Evolutionary conservation across 495 filamentous ascomycete genomes (phyloP).

Genomic region (Xylaria palmicola): DNA sequence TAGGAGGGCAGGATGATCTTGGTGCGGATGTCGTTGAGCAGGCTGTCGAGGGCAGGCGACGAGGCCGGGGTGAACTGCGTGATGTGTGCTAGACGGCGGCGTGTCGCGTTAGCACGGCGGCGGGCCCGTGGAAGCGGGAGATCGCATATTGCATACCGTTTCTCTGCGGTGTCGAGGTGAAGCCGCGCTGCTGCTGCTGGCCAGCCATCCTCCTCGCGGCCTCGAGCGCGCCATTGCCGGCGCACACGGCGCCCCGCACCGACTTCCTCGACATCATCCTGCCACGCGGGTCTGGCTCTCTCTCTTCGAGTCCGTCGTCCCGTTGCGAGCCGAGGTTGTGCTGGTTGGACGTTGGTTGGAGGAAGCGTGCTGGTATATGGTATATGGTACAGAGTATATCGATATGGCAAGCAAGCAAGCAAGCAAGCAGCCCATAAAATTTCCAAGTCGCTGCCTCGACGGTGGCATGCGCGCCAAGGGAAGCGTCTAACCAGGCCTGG

Average conservation of each 20-base stretch:
- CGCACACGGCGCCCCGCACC: constrained; percentile 23
- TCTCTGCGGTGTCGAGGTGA: constrained; percentile 24
- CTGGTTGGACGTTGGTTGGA: background rate
- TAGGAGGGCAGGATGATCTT: constrained; percentile 64
- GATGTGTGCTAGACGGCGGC: constrained; percentile 13
- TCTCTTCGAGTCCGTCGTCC: background rate
- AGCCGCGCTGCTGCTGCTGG: constrained; percentile 19
- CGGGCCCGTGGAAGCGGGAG: background rate
- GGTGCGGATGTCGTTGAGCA: constrained; percentile 55
- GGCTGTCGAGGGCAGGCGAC: constrained; percentile 34
- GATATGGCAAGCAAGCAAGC: too few relatives aligned
- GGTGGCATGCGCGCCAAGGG: constrained; percentile 7
- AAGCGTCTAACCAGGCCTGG: background rate
- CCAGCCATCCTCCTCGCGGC: constrained; percentile 20
- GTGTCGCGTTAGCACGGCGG: background rate
- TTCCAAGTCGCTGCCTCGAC: constrained; percentile 16
- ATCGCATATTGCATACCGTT: constrained; percentile 17
- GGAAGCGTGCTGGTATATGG: background rate
- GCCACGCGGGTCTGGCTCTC: background rate
- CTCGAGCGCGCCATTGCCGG: constrained; percentile 25
- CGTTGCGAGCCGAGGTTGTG: background rate
- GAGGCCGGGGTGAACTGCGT: constrained; percentile 34
- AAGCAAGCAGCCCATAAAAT: constrained; percentile 23
- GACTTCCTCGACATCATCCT: constrained; percentile 23
- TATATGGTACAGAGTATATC: background rate